phyloP scores from a whole-genome alignment of 2,329 filamentous ascomycete genomes.

The Nectriaceae sp. region DNA sequence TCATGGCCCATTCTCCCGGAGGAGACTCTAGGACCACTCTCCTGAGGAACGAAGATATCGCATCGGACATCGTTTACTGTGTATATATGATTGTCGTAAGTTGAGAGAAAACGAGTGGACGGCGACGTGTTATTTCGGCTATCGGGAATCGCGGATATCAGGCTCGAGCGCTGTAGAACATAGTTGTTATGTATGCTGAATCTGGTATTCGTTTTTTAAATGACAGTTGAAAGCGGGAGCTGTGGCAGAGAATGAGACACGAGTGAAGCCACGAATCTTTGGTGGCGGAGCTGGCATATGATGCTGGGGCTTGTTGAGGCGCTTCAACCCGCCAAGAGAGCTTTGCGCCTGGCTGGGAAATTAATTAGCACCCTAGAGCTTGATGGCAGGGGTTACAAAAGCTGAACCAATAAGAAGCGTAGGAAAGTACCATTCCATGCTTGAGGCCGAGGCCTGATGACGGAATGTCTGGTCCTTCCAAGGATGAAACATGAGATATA shows the following conservation, averaged over 20 bases:
- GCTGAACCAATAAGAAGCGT: slow-evolving; percentile 18
- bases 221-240: background rate
- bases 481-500: slow-evolving; percentile 5
- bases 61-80: slow-evolving; percentile 56
- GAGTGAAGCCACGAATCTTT: slow-evolving; percentile 29
- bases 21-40: slow-evolving; percentile 84
- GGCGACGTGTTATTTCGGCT: background rate
- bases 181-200: background rate
- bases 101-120: background rate
- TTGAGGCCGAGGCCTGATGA: slow-evolving; percentile 9
- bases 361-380: slow-evolving; percentile 19
- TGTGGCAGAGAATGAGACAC: background rate
- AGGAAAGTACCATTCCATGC: slow-evolving; percentile 12
- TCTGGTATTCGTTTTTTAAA: background rate
- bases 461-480: background rate
- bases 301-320: slow-evolving; percentile 31
- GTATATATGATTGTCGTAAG: background rate
- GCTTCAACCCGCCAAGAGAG: background rate
- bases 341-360: slow-evolving; percentile 20
- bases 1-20: slow-evolving; percentile 86
- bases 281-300: slow-evolving; percentile 32
- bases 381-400: slow-evolving; percentile 15
- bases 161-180: background rate
- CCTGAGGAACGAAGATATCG: slow-evolving; percentile 50
- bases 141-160: background rate